phyloP scores from a whole-genome alignment of 75 land plant species.

The Azolla pinnata region DNA sequence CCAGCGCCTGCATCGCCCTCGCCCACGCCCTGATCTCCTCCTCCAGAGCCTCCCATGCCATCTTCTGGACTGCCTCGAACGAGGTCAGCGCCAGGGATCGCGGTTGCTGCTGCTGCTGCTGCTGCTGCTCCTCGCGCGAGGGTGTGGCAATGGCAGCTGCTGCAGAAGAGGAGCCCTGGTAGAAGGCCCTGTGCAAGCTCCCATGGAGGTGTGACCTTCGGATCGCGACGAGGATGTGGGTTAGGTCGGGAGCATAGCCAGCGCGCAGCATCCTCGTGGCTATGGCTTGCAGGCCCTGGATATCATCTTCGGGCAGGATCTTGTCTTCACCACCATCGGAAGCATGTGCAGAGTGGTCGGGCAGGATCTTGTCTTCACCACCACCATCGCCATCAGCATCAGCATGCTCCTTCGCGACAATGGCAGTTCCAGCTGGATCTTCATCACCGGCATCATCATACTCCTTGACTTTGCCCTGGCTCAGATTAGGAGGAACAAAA shows the following conservation, averaged over 20 bases:
- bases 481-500: too few relatives aligned
- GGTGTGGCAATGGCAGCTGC: conserved; percentile 55
- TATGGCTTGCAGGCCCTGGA: background rate
- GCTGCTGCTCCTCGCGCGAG: conserved; percentile 53
- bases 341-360: too few relatives aligned
- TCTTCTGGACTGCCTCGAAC: conserved; percentile 77
- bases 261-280: background rate
- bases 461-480: background rate
- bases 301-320: background rate
- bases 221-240: conserved; percentile 32
- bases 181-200: conserved; percentile 39
- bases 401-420: too few relatives aligned
- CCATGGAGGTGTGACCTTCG: conserved; percentile 49
- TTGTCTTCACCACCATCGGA: background rate
- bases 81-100: too few relatives aligned
- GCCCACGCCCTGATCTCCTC: conserved; percentile 53
- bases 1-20: conserved; percentile 23
- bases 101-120: too few relatives aligned
- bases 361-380: too few relatives aligned
- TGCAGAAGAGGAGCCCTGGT: conserved; percentile 57
- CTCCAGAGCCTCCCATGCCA: conserved; percentile 52
- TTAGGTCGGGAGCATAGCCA: conserved; percentile 43
- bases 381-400: too few relatives aligned
- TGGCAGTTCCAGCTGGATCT: too few relatives aligned
- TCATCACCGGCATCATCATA: background rate